A percentile compares a stretch with the other conserved stretches of the same genome.
These are phyloP conservation scores for Arthrobotrys megalospora DNA, from an alignment of 2,329 filamentous ascomycete genomes.

Conservation along the genomic window DNA sequence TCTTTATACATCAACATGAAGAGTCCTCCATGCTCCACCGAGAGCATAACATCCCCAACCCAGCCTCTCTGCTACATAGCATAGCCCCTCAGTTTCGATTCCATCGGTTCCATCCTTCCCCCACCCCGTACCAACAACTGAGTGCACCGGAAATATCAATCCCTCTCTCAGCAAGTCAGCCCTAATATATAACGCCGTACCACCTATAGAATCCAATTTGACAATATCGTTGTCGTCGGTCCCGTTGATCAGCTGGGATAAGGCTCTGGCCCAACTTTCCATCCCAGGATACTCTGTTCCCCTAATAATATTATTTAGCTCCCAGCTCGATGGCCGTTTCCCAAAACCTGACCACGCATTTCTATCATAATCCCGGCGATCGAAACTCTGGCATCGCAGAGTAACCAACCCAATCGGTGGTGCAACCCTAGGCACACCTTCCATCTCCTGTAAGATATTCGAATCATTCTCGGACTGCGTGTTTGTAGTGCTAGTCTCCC, in stretches of 20 bases:
- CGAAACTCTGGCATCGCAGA: conserved; percentile 65
- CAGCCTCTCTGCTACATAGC: conserved; percentile 65
- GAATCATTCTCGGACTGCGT: neutral
- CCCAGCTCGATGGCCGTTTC: conserved; percentile 59
- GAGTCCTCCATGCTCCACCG: conserved; percentile 65
- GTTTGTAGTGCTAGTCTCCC: neutral
- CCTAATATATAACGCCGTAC: conserved; percentile 66
- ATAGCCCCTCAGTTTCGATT: conserved; percentile 67
- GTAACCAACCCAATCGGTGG: conserved; percentile 66
- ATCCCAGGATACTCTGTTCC: conserved; percentile 62
- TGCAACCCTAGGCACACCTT: neutral
- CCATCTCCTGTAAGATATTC: neutral
- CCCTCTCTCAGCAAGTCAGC: conserved; percentile 66
- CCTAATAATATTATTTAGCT: conserved; percentile 62
- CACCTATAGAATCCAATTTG: conserved; percentile 67
- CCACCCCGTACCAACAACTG: conserved; percentile 67
- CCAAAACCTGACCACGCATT: conserved; percentile 66
- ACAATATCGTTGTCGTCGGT: conserved; percentile 65
- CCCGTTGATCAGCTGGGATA: conserved; percentile 60
- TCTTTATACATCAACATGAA: conserved; percentile 64
- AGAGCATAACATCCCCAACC: conserved; percentile 65
- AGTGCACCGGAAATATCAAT: conserved; percentile 66
- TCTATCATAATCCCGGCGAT: conserved; percentile 67
- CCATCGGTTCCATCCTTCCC: conserved; percentile 66
- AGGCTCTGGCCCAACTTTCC: conserved; percentile 45